Evolutionary conservation across 768 basidiomycete genomes (phyloP).

Genomic region (Psilocybe azurescens): DNA sequence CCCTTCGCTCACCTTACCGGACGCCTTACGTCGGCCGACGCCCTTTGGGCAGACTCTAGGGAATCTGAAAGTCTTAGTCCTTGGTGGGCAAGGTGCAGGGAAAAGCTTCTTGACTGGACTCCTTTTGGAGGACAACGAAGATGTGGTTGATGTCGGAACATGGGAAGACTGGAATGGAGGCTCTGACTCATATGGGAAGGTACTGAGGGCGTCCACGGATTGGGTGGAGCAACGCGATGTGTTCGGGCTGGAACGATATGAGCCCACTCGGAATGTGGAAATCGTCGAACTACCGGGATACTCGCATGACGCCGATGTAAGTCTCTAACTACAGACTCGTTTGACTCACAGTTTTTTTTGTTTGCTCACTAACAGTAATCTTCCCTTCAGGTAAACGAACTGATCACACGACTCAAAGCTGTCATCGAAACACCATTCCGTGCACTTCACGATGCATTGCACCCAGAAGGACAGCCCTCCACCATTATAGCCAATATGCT

Average conservation of each 20-base stretch:
- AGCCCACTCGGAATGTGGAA: slow-evolving; percentile 69
- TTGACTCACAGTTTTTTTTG: too few species aligned
- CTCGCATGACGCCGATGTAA: slow-evolving; percentile 49
- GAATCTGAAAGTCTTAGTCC: slow-evolving; percentile 59
- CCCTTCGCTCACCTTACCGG: slow-evolving; percentile 68
- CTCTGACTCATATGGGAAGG: slow-evolving; percentile 36
- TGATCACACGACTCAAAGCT: slow-evolving; percentile 37
- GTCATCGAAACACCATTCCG: slow-evolving; percentile 63
- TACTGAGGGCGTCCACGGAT: slow-evolving; percentile 67
- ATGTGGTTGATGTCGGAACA: slow-evolving; percentile 63
- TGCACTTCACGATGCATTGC: slow-evolving; percentile 55
- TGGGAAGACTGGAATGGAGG: slow-evolving; percentile 53
- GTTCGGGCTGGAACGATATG: slow-evolving; percentile 69
- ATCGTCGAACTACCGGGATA: slow-evolving; percentile 56
- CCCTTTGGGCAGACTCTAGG: slow-evolving; percentile 74
- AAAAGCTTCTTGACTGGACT: slow-evolving; percentile 51
- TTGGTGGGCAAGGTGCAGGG: slow-evolving; percentile 49
- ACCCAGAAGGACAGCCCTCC: slow-evolving; percentile 58
- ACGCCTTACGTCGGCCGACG: slow-evolving; percentile 65
- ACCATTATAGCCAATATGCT: slow-evolving; percentile 55
- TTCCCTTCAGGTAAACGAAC: slow-evolving; percentile 34
- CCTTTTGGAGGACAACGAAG: slow-evolving; percentile 68
- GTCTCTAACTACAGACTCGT: slow-evolving; percentile 23
- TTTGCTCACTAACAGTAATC: too few species aligned
- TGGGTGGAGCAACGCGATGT: slow-evolving; percentile 73